A percentile compares a stretch with the other conserved stretches of the same genome.
Conservation (phyloP, 2,329 filamentous ascomycete genomes). For the Apiospora malaysiana region DNA sequence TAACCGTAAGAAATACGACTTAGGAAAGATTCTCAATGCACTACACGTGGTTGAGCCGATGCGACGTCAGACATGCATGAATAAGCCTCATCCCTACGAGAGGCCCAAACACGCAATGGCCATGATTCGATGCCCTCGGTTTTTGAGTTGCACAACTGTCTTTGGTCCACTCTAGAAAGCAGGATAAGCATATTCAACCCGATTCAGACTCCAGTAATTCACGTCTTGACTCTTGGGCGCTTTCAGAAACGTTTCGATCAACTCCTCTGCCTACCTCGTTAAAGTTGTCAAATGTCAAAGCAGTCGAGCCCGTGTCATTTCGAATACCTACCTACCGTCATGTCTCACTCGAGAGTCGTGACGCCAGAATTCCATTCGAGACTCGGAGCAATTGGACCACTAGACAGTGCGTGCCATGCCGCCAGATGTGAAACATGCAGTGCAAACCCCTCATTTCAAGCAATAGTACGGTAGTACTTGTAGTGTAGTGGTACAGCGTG, state of each 20-base stretch:
- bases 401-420: not conserved
- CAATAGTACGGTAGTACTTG: too few relatives aligned
- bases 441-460: not conserved
- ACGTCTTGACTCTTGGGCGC: not conserved
- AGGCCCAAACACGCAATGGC: not conserved
- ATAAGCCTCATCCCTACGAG: conserved; percentile 1
- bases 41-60: conserved; percentile 6
- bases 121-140: not conserved
- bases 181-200: not conserved
- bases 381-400: not conserved
- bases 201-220: not conserved
- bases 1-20: too few relatives aligned
- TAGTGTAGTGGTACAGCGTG: not conserved
- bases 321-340: not conserved
- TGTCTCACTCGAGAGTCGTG: conserved; percentile 9
- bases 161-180: not conserved
- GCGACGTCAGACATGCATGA: conserved; percentile 15
- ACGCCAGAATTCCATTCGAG: not conserved
- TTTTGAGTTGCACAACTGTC: not conserved
- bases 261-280: not conserved
- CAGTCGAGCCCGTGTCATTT: not conserved
- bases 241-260: not conserved
- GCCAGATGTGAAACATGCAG: conserved; percentile 7
- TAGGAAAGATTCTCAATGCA: not conserved
- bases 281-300: not conserved